Conservation (phyloP, 768 basidiomycete species). For the Crassisporium funariophilum region DNA sequence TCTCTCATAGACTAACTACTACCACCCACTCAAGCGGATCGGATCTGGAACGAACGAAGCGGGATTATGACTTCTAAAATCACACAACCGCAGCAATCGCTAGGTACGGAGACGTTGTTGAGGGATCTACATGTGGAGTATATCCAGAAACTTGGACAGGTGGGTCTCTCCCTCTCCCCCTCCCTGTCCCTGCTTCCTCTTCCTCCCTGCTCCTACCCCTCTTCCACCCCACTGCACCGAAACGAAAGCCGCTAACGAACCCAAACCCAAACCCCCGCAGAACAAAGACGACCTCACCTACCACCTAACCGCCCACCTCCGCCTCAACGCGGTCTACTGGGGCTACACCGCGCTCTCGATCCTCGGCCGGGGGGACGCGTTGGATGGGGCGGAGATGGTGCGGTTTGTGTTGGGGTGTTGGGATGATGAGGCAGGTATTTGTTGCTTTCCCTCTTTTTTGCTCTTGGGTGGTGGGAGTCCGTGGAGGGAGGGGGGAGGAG, state of each 20-base stretch:
- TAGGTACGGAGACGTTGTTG: not conserved
- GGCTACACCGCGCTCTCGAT: conserved; percentile 85
- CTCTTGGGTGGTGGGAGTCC: too few species aligned
- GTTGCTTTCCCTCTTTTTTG: conserved; percentile 8
- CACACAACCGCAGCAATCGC: not conserved
- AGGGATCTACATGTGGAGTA: conserved; percentile 19
- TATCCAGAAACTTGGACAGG: conserved; percentile 23
- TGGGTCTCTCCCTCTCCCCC: too few species aligned
- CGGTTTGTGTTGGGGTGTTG: conserved; percentile 93
- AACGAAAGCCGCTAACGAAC: too few species aligned
- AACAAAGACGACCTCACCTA: conserved; percentile 84
- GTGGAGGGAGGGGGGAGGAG: too few species aligned
- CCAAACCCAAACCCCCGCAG: conserved; percentile 38
- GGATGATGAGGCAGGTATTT: conserved; percentile 82
- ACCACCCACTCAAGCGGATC: too few species aligned
- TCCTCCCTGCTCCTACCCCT: not conserved
- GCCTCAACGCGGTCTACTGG: conserved; percentile 97
- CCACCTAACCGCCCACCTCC: conserved; percentile 90
- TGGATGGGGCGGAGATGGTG: conserved; percentile 83
- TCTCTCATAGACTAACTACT: too few species aligned
- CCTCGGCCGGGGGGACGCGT: conserved; percentile 76
- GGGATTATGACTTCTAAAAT: not conserved
- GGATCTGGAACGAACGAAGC: not conserved
- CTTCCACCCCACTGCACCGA: too few species aligned
- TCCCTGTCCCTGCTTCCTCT: not conserved